Base-by-base conservation (phyloP, 768 basidiomycete genomes). In the Boletus eberwhitei region DNA sequence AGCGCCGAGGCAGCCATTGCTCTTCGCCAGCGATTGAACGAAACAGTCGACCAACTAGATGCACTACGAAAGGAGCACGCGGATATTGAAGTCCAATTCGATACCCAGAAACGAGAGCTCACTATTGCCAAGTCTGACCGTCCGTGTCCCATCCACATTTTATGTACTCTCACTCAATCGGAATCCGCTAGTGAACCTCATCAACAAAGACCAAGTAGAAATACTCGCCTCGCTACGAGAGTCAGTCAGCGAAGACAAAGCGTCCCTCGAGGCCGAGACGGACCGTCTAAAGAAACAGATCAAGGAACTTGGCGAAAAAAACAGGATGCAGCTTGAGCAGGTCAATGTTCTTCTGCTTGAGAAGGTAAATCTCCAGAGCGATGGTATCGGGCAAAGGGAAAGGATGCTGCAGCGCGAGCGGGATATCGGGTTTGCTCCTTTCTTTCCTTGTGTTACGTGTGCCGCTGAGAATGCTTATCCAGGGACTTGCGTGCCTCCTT, bases 181-280 rank as follows among this genome's bases (percentile, higher is more conserved):
- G 19, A 26, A 37, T 60, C 43, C 36, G 34, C 13, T 63, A 96
- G 94, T 98, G 64, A 89, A 83, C 42, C 79, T 98, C 41, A 88
- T 98, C 42, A 90, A 93, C 75, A 93, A 91, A 68, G 93, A 97
- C 66, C 93, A 98, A 68, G 75, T 94, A 21, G 94, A 95, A 49
- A 93, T 95, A 54, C 84, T 98, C 32, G 80, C 86, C 3, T 85
- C 85, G 7, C 74, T 97, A 26, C 86, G 95, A 39, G 91, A 93
- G 54, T 93, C 90, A 2, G 90, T 96, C 40, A 88, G 87, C 65
- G 87, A 90, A 66, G 95, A 98, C 71, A 93, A 93, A 70, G 78
- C 79, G 13, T 81, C 75, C 14, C 78, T 95, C 11, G 89, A 90
- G 64, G 75, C 73, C 2, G 89, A 95, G 51, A 70, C 89, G 35